phyloP scores from a whole-genome alignment of 179 eudicot genomes.

The Beta lomatogona region DNA sequence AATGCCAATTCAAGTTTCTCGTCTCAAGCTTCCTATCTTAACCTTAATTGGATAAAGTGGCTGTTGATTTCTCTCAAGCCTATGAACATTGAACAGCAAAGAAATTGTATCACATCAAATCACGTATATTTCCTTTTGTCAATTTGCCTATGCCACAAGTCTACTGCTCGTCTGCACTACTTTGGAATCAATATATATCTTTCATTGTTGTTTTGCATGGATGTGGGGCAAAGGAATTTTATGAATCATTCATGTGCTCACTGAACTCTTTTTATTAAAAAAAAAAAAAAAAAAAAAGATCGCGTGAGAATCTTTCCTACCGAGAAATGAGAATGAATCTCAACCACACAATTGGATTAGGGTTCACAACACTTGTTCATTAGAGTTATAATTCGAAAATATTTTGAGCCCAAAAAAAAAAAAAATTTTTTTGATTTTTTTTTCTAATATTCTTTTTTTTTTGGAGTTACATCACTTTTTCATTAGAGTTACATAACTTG shows the following conservation, averaged over 20 bases:
- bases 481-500: too few relatives aligned
- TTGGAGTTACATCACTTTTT: too few relatives aligned
- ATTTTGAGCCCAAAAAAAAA: too few relatives aligned
- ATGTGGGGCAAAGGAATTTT: slow-evolving; percentile 4
- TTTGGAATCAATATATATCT: slow-evolving; percentile 19
- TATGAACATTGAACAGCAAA: not conserved
- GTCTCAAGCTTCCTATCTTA: slow-evolving; percentile 10
- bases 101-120: slow-evolving; percentile 20
- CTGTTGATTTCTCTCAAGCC: slow-evolving; percentile 1
- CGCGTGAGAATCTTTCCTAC: too few relatives aligned
- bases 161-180: slow-evolving; percentile 1
- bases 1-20: slow-evolving; percentile 23
- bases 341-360: too few relatives aligned
- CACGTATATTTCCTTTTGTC: slow-evolving; percentile 13
- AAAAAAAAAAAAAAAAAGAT: too few relatives aligned
- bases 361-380: too few relatives aligned
- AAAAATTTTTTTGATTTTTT: too few relatives aligned
- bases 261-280: too few relatives aligned
- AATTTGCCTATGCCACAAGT: not conserved
- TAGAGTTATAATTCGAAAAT: too few relatives aligned
- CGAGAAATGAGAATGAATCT: too few relatives aligned
- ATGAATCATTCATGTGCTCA: not conserved
- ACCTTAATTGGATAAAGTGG: slow-evolving; percentile 23
- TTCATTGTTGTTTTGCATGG: slow-evolving; percentile 14
- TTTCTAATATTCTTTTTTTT: too few relatives aligned